Conservation (phyloP, 192 early-diverging fungal genomes). For the Coemansia aciculifera region DNA sequence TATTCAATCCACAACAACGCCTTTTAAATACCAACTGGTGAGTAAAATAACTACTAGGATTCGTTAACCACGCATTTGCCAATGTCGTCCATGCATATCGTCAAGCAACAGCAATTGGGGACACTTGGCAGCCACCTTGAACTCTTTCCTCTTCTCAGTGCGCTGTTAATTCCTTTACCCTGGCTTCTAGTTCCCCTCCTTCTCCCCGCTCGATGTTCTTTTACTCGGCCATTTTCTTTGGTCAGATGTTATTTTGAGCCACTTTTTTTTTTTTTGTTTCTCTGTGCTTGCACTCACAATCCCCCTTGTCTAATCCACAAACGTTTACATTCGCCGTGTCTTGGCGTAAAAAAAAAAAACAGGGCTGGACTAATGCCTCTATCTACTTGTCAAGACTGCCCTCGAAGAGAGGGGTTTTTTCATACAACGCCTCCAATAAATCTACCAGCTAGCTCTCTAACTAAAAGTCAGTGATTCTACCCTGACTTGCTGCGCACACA, state of each 20-base stretch:
- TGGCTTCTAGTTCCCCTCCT: neutral
- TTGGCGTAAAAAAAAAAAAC: neutral
- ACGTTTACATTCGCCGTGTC: neutral
- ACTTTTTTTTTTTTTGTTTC: neutral
- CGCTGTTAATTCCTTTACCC: neutral
- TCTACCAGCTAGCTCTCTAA: neutral
- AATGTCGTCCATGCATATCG: neutral
- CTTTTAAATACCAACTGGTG: neutral
- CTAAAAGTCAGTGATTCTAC: neutral
- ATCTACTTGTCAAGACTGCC: neutral
- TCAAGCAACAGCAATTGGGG: neutral
- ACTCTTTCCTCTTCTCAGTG: neutral
- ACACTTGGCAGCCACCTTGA: neutral
- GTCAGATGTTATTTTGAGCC: conserved; percentile 9
- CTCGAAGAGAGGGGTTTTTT: neutral
- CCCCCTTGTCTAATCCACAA: neutral
- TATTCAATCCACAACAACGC: neutral
- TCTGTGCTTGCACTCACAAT: conserved; percentile 1
- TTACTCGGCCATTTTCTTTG: neutral
- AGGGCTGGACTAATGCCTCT: conserved; percentile 1
- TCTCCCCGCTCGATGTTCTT: neutral
- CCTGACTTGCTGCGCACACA: neutral
- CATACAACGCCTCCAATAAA: neutral
- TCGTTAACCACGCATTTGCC: conserved; percentile 4
- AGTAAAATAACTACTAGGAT: neutral